Evolutionary conservation across 1,139 yeast species (phyloP).

Genomic region (Suhomyces bokatorum): DNA sequence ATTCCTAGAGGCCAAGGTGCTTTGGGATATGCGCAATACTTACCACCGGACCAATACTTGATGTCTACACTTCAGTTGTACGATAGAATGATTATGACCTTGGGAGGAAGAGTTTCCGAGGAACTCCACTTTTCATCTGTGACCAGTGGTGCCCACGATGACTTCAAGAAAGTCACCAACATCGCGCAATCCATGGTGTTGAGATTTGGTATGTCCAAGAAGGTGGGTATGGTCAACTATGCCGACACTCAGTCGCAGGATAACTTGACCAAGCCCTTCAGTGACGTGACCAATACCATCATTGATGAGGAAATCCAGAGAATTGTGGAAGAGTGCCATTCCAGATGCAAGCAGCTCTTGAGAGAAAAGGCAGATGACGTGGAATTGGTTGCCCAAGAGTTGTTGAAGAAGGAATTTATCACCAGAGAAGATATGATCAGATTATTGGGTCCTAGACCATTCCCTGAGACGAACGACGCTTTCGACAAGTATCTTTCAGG

Average conservation of each 20-base stretch:
- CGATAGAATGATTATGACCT: slow-evolving; percentile 94
- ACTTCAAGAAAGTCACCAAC: slow-evolving; percentile 92
- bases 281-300: slow-evolving; percentile 77
- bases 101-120: slow-evolving; percentile 96
- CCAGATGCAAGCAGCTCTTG: slow-evolving; percentile 64
- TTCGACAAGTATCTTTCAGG: slow-evolving; percentile 77
- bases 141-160: slow-evolving; percentile 95
- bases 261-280: slow-evolving; percentile 81
- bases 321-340: slow-evolving; percentile 77
- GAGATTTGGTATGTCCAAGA: slow-evolving; percentile 84
- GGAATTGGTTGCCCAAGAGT: slow-evolving; percentile 81
- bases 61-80: slow-evolving; percentile 73
- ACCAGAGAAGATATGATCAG: slow-evolving; percentile 91
- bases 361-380: slow-evolving; percentile 73
- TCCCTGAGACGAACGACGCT: slow-evolving; percentile 87
- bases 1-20: slow-evolving; percentile 98
- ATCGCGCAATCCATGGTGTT: slow-evolving; percentile 95
- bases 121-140: slow-evolving; percentile 87
- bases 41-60: slow-evolving; percentile 91
- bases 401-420: slow-evolving; percentile 79
- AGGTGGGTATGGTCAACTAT: slow-evolving; percentile 80
- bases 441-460: slow-evolving; percentile 85
- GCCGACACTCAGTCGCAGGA: slow-evolving; percentile 55
- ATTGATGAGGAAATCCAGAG: slow-evolving; percentile 85
- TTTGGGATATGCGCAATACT: slow-evolving; percentile 95